Evolutionary conservation across 306 rosid species (phyloP).

Genomic region (Glycine latifolia): DNA sequence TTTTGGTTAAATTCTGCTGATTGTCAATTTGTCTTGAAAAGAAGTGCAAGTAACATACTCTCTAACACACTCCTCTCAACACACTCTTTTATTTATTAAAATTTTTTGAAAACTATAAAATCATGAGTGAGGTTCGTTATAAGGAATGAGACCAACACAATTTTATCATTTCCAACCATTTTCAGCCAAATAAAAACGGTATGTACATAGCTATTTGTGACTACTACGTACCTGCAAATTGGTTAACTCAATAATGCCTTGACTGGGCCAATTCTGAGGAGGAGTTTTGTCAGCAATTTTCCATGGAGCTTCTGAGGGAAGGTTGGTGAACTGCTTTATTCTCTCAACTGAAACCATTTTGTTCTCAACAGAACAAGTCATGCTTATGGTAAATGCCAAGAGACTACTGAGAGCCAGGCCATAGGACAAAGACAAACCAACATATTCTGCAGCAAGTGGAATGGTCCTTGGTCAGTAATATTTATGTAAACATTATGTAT

Average conservation of each 20-base stretch:
- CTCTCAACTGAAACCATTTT: constrained; percentile 92
- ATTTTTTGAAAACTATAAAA: too few species aligned
- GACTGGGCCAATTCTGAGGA: constrained; percentile 80
- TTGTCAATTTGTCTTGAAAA: neutral
- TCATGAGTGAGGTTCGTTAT: neutral
- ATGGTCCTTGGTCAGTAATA: constrained; percentile 24
- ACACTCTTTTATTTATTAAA: neutral
- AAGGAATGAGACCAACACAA: neutral
- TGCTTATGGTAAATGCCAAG: constrained; percentile 61
- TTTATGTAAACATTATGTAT: constrained; percentile 17
- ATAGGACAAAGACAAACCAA: constrained; percentile 86
- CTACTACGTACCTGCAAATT: constrained; percentile 68
- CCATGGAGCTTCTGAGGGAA: constrained; percentile 87
- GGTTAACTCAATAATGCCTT: constrained; percentile 67
- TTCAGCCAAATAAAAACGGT: neutral
- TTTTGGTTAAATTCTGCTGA: constrained; percentile 11
- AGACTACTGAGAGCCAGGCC: constrained; percentile 75
- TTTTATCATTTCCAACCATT: neutral
- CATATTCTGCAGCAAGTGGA: constrained; percentile 63
- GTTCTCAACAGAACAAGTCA: constrained; percentile 79
- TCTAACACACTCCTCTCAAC: neutral
- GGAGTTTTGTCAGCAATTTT: constrained; percentile 58
- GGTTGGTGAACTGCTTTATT: constrained; percentile 70
- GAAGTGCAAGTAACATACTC: too few species aligned
- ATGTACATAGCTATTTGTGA: neutral